Percentiles rank a stretch among this genome's conserved stretches.
phyloP scores from a whole-genome alignment of 169 alveolate species.

The Plasmodium coatneyi region DNA sequence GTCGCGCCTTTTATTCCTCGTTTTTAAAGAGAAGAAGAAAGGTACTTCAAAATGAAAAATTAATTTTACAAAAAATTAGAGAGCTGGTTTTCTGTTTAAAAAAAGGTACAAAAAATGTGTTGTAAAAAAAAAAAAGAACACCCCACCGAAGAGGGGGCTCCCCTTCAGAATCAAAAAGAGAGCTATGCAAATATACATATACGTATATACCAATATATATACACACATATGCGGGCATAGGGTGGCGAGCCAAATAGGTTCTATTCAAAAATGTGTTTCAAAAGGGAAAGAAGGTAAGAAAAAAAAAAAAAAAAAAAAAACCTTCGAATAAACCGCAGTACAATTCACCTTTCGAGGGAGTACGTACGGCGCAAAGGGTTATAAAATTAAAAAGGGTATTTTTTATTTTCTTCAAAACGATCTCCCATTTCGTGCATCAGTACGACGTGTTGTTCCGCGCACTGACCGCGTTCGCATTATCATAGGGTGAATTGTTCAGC shows the following conservation, averaged over 20 bases:
- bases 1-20: neutral
- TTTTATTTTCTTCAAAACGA: neutral
- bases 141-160: neutral
- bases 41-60: neutral
- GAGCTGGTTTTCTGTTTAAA: neutral
- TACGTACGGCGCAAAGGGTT: neutral
- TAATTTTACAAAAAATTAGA: neutral
- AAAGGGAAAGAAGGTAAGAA: neutral
- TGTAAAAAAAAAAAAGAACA: neutral
- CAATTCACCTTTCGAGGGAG: neutral
- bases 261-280: neutral
- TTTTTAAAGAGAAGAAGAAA: neutral
- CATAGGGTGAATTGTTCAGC: conserved; percentile 66
- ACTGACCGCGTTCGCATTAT: conserved; percentile 24
- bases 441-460: neutral
- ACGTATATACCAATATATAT: neutral
- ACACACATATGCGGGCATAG: neutral
- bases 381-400: neutral
- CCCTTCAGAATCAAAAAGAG: neutral
- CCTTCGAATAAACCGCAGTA: neutral
- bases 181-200: neutral
- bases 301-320: neutral
- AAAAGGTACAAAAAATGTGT: neutral
- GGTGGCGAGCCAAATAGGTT: neutral
- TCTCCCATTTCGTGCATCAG: neutral